Percentiles rank a stretch among this genome's conserved stretches.
These are phyloP conservation scores for Pythium folliculosum DNA, from an alignment of 352 stramenopile species.

Conservation along the genomic window DNA sequence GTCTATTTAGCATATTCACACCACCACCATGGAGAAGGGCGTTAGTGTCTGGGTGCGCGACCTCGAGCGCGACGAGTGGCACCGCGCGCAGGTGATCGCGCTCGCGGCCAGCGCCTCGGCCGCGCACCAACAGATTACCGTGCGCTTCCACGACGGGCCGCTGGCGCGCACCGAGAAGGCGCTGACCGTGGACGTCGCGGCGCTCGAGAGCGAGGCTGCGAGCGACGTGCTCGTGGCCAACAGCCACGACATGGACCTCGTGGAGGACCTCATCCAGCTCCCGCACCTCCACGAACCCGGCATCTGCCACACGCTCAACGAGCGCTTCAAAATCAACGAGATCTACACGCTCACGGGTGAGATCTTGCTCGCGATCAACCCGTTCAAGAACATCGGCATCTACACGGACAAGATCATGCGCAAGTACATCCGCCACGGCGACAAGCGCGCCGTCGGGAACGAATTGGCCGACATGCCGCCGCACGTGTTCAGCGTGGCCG, in stretches of 20 bases:
- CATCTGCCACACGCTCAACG: constrained; percentile 92
- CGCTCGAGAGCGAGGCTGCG: constrained; percentile 67
- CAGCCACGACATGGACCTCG: constrained; percentile 86
- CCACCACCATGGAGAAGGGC: constrained; percentile 69
- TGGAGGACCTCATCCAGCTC: constrained; percentile 93
- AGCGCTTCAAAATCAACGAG: constrained; percentile 92
- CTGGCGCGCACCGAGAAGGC: constrained; percentile 47
- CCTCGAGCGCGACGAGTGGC: constrained; percentile 65
- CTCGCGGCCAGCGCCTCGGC: constrained; percentile 31
- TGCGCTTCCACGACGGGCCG: constrained; percentile 59
- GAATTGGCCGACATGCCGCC: constrained; percentile 82
- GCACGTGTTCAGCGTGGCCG: constrained; percentile 91
- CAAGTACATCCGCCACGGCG: constrained; percentile 86
- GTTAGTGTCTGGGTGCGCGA: constrained; percentile 79
- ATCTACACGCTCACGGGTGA: constrained; percentile 93
- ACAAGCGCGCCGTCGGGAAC: constrained; percentile 65
- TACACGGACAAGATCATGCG: constrained; percentile 87
- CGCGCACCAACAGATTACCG: constrained; percentile 33
- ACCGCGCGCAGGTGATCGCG: constrained; percentile 55
- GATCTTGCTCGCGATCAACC: constrained; percentile 87
- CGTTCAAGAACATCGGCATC: constrained; percentile 87
- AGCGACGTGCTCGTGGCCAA: constrained; percentile 68
- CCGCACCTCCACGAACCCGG: constrained; percentile 94
- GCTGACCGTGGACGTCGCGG: constrained; percentile 53
- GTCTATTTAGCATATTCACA: too few species aligned